These are phyloP conservation scores for Ganoderma lucidum DNA, from an alignment of 1,284 basidiomycete genomes.

Conservation along the genomic window DNA sequence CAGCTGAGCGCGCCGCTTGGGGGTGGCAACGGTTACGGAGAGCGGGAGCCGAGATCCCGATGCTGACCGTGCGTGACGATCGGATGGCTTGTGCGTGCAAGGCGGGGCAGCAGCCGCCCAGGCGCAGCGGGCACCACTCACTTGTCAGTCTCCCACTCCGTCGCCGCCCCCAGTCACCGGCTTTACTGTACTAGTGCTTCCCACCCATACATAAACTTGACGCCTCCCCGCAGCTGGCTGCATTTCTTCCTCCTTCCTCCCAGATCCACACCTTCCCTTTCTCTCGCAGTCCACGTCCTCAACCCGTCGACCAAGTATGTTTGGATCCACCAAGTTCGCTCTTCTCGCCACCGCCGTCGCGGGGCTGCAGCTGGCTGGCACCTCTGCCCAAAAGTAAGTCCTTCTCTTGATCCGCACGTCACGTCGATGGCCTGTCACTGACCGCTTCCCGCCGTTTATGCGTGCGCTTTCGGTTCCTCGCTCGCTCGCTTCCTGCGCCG, in stretches of 20 bases:
- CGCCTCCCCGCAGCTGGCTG: slow-evolving; percentile 32
- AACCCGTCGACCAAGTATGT: slow-evolving; percentile 10
- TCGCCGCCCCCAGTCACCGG: slow-evolving; percentile 8
- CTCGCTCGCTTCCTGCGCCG: neutral
- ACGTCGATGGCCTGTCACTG: slow-evolving; percentile 11
- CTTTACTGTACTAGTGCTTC: neutral
- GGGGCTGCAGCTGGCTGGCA: slow-evolving; percentile 48
- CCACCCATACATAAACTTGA: slow-evolving; percentile 14
- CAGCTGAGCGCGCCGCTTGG: neutral
- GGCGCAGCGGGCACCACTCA: neutral
- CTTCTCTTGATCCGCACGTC: neutral
- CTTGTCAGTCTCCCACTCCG: neutral
- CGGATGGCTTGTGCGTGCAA: neutral
- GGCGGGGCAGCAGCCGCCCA: neutral
- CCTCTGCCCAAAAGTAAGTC: slow-evolving; percentile 55
- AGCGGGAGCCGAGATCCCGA: neutral
- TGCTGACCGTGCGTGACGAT: neutral
- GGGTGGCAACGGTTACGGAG: slow-evolving; percentile 1
- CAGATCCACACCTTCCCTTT: slow-evolving; percentile 18
- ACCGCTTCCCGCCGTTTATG: neutral
- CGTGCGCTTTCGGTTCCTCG: neutral
- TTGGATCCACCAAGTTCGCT: slow-evolving; percentile 39
- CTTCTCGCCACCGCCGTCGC: slow-evolving; percentile 41
- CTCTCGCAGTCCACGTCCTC: slow-evolving; percentile 9
- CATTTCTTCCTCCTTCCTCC: slow-evolving; percentile 21